Base-by-base conservation (phyloP, 345 rosid species). In the Lepidium sativum region DNA sequence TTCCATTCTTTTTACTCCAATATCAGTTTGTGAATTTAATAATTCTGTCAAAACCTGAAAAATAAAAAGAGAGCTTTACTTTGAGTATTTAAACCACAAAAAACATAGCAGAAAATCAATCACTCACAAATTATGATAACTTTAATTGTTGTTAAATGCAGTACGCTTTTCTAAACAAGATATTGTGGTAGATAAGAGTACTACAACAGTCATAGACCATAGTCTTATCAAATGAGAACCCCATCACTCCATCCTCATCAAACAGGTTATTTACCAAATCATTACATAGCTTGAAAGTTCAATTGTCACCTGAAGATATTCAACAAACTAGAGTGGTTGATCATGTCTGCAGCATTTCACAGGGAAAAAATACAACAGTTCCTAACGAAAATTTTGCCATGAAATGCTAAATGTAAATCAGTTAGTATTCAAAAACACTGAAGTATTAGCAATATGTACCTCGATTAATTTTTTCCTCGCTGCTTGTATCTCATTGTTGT, bases 1-100 rank as follows among this genome's bases (percentile, higher is more conserved):
- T n/a, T n/a, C 98, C 96, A 92, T 81, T 60, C 98, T 83, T 73
- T 84, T 89, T 21, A 92, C 47, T 14, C 94, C 91, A 41, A 89
- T 80, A 70, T 32, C 64, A 2, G 76, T 65, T 17, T 77, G 54
- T 39, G 32, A 49, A 42, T 77, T 74, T 60, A 77, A 54, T 61
- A 72, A 35, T 11, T 76, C 85, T 34, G 29, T 51, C 79, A 86
- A 60, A 29, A 83, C 85, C 98, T 89, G 79, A 14, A 68, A 44
- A 53, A 45, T 60, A 29, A 58, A 68, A 52, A 53, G 47, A 67
- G 42, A 58, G 58, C 8, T 42, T 39, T 25, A 31, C 8, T 17
- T 53, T 54, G 27, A 54, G 52, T 32, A 54, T 11, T 18, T 25
- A 51, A 37, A 41, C 54, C 54, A 18, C 51, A 59, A 25, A 59